Conservation (phyloP, 2,329 filamentous ascomycete species). For the Ophiostoma populinum region DNA sequence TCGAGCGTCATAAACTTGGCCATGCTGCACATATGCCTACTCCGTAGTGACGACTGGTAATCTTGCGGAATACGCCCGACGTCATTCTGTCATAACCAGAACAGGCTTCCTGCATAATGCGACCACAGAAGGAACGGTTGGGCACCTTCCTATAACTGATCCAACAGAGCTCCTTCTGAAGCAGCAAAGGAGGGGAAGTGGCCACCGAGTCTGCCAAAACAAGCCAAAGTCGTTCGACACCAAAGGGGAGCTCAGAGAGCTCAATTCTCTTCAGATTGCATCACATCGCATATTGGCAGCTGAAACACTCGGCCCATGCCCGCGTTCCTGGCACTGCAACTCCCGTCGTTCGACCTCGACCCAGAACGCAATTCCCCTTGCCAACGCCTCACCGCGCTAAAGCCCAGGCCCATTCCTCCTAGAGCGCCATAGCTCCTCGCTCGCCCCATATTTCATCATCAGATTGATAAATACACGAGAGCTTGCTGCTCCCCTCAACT, state of each 20-base stretch:
- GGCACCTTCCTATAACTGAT: too few species aligned
- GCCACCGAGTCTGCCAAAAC: too few species aligned
- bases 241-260: too few species aligned
- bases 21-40: too few species aligned
- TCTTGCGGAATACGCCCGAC: slow-evolving; percentile 10
- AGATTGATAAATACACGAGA: slow-evolving; percentile 5
- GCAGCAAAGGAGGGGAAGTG: too few species aligned
- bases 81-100: slow-evolving; percentile 7
- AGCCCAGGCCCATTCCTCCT: background rate
- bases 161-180: too few species aligned
- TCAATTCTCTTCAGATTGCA: too few species aligned
- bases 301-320: slow-evolving; percentile 6
- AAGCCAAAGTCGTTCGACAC: too few species aligned
- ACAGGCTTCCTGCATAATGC: background rate
- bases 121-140: slow-evolving; percentile 2
- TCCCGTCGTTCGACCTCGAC: too few species aligned
- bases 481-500: slow-evolving; percentile 5
- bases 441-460: slow-evolving; percentile 9
- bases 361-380: slow-evolving; percentile 7
- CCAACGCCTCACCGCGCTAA: slow-evolving; percentile 3
- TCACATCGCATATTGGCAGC: too few species aligned
- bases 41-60: too few species aligned
- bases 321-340: background rate
- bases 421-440: slow-evolving; percentile 3
- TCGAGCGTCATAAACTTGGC: too few species aligned